Evolutionary conservation across 441 rosid species (phyloP).

Genomic region (Lepidium campestre): DNA sequence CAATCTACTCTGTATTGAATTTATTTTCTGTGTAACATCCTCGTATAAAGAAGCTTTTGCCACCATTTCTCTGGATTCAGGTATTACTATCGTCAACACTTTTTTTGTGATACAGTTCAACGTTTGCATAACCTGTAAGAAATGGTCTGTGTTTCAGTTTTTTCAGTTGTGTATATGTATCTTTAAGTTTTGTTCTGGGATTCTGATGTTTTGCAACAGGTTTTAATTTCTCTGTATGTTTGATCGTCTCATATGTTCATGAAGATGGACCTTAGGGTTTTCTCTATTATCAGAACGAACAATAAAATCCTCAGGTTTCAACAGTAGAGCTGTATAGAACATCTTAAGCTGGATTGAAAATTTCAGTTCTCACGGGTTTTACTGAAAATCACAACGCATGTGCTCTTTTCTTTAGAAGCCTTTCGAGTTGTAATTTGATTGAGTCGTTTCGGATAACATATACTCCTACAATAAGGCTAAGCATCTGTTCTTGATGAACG

Average conservation of each 20-base stretch:
- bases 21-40: not conserved
- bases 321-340: not conserved
- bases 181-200: constrained; percentile 1
- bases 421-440: not conserved
- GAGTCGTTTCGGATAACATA: not conserved
- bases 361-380: not conserved
- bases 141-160: not conserved
- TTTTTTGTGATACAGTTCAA: not conserved
- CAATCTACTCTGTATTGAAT: constrained; percentile 7
- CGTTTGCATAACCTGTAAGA: not conserved
- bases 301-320: not conserved
- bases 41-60: constrained; percentile 11
- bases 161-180: not conserved
- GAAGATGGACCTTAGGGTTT: not conserved
- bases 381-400: not conserved
- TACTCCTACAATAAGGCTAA: not conserved
- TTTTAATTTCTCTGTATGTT: constrained; percentile 1
- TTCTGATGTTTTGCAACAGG: not conserved
- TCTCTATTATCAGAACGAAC: not conserved
- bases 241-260: constrained; percentile 1
- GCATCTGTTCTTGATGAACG: constrained; percentile 6
- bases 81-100: not conserved
- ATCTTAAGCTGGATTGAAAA: not conserved
- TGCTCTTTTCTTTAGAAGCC: not conserved
- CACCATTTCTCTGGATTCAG: constrained; percentile 7